Evolutionary conservation across 2,329 filamentous ascomycete genomes (phyloP).

Genomic region (Apiospora arundinis): DNA sequence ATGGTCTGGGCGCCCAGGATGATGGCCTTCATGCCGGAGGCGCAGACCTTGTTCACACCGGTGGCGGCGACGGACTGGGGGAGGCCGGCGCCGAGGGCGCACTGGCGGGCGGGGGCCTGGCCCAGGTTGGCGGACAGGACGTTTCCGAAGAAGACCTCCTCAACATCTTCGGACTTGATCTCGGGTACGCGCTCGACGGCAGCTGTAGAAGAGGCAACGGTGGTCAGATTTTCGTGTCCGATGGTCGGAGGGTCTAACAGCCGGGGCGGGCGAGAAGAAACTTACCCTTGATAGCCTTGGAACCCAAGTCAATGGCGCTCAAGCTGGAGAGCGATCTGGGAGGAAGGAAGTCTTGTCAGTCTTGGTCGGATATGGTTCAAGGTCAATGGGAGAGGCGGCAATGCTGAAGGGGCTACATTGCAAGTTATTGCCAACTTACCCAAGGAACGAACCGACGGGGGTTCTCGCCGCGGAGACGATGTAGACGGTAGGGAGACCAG

Average conservation of each 20-base stretch:
- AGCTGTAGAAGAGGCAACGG: slow-evolving; percentile 46
- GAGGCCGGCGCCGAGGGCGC: slow-evolving; percentile 87
- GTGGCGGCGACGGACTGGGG: slow-evolving; percentile 81
- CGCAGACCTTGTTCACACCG: slow-evolving; percentile 99
- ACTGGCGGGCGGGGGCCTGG: slow-evolving; percentile 95
- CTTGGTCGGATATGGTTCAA: slow-evolving; percentile 27
- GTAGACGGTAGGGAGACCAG: slow-evolving; percentile 86
- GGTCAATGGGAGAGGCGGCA: not conserved
- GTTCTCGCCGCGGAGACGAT: slow-evolving; percentile 93
- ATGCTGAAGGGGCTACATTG: not conserved
- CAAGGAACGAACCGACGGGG: slow-evolving; percentile 91
- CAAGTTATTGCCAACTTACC: slow-evolving; percentile 60
- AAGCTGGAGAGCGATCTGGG: slow-evolving; percentile 85
- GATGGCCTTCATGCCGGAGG: slow-evolving; percentile 91
- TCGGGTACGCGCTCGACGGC: slow-evolving; percentile 86
- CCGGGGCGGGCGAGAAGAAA: slow-evolving; percentile 16
- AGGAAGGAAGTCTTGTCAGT: slow-evolving; percentile 28
- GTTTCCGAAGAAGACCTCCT: slow-evolving; percentile 98
- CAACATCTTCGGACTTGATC: slow-evolving; percentile 86
- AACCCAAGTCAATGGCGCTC: slow-evolving; percentile 84
- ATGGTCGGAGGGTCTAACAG: slow-evolving; percentile 56
- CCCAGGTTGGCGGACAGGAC: slow-evolving; percentile 95
- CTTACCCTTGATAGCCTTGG: slow-evolving; percentile 90
- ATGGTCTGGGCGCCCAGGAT: slow-evolving; percentile 96
- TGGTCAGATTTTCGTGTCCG: not conserved